Conservation (phyloP, 2,329 filamentous ascomycete species). For the Aspergillus chevalieri region DNA sequence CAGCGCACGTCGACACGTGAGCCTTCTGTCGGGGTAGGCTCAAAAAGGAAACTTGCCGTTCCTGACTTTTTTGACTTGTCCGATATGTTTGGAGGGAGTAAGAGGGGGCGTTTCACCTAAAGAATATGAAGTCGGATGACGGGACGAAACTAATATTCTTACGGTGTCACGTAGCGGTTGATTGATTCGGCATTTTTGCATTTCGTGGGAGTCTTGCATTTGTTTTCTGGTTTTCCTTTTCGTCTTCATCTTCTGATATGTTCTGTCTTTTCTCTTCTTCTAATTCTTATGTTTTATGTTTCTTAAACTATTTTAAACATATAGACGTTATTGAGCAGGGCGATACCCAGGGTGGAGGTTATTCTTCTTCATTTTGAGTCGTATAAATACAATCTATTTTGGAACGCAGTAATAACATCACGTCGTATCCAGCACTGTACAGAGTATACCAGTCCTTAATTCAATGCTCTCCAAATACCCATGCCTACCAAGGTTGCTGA, state of each 20-base stretch:
- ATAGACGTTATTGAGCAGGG: constrained; percentile 29
- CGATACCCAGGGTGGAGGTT: constrained; percentile 32
- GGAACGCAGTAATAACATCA: background rate
- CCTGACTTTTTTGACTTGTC: constrained; percentile 47
- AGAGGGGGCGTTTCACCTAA: constrained; percentile 43
- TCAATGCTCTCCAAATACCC: constrained; percentile 63
- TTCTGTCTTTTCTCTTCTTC: constrained; percentile 6
- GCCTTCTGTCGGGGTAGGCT: constrained; percentile 35
- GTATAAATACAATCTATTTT: constrained; percentile 6
- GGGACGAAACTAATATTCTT: constrained; percentile 28
- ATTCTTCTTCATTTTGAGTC: constrained; percentile 12
- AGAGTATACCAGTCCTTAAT: constrained; percentile 29
- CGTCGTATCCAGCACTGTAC: background rate
- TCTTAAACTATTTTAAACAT: constrained; percentile 18
- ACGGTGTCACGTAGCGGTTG: constrained; percentile 25
- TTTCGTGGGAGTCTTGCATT: constrained; percentile 28
- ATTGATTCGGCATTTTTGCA: constrained; percentile 21
- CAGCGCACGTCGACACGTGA: constrained; percentile 34
- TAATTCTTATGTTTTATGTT: constrained; percentile 9
- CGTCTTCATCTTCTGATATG: constrained; percentile 9
- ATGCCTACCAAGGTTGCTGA: constrained; percentile 63
- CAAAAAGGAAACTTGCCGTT: constrained; percentile 44
- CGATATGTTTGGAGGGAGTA: constrained; percentile 41
- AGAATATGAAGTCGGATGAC: constrained; percentile 24
- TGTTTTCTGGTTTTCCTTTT: constrained; percentile 16